Conservation (phyloP, 805 yeast species). For the Naumovozyma dairenensis region DNA sequence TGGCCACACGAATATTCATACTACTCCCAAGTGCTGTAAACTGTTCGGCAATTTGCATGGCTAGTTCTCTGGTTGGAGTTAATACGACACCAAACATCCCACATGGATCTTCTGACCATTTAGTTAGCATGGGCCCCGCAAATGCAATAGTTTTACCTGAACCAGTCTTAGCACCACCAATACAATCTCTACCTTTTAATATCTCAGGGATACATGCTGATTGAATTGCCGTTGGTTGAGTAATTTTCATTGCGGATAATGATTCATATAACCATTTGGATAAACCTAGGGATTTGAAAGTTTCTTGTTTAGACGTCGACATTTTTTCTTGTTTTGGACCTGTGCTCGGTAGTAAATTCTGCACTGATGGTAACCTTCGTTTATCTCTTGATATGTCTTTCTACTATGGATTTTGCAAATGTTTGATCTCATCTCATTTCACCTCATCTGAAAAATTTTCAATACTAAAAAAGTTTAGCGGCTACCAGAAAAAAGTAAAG, state of each 20-base stretch:
- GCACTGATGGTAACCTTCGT: too few species aligned
- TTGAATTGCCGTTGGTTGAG: conserved; percentile 81
- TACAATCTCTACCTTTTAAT: conserved; percentile 70
- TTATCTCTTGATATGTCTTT: not conserved
- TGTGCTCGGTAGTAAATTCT: not conserved
- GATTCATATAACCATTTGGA: conserved; percentile 84
- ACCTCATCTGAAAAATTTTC: not conserved
- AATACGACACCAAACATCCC: conserved; percentile 84
- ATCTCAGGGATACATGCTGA: conserved; percentile 81
- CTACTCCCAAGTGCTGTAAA: conserved; percentile 84
- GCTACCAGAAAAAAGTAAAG: not conserved
- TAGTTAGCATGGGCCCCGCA: conserved; percentile 92
- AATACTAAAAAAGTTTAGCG: not conserved
- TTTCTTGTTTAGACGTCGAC: conserved; percentile 9
- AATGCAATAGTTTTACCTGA: conserved; percentile 96
- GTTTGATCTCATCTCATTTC: not conserved
- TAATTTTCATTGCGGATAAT: conserved; percentile 68
- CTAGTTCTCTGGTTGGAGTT: conserved; percentile 91
- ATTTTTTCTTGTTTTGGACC: conserved; percentile 1
- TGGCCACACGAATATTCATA: conserved; percentile 73
- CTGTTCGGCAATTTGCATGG: conserved; percentile 95
- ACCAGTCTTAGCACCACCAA: conserved; percentile 98
- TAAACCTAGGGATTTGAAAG: conserved; percentile 58
- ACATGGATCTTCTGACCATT: conserved; percentile 91
- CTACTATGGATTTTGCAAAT: not conserved